Evolutionary conservation across 2,329 filamentous ascomycete genomes (phyloP).

Genomic region (Colletotrichum paranaense): DNA sequence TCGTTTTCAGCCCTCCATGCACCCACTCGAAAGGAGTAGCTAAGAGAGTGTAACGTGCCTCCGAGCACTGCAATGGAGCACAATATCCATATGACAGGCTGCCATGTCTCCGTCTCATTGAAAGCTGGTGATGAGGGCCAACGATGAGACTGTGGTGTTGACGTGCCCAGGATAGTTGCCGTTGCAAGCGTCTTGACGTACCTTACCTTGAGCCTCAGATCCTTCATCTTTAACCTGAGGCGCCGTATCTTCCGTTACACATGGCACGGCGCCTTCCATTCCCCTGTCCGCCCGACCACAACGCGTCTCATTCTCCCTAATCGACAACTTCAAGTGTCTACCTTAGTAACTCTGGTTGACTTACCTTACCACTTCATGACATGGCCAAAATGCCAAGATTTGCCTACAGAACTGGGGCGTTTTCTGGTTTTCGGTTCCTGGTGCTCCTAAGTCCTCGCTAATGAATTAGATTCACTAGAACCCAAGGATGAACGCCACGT

Average conservation of each 20-base stretch:
- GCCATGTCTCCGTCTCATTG: not conserved
- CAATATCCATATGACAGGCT: not conserved
- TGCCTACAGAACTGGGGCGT: not conserved
- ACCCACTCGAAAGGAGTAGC: too few species aligned
- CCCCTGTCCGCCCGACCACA: not conserved
- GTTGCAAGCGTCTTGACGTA: not conserved
- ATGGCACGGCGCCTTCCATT: not conserved
- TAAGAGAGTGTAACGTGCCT: too few species aligned
- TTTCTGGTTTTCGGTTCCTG: not conserved
- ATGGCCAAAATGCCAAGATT: not conserved
- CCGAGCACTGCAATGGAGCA: not conserved
- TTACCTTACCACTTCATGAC: not conserved
- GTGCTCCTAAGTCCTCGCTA: slow-evolving; percentile 6
- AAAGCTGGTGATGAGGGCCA: not conserved
- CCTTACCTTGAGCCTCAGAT: not conserved
- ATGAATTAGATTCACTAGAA: not conserved
- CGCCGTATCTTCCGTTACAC: not conserved
- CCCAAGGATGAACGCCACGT: slow-evolving; percentile 11
- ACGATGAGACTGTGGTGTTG: not conserved
- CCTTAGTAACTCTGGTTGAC: not conserved
- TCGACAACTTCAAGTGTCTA: not conserved
- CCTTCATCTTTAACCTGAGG: not conserved
- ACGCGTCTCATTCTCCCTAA: not conserved
- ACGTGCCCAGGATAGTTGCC: not conserved
- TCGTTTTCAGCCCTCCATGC: not conserved